Conservation (phyloP, 106 monocot species). For the Platanthera zijinensis region DNA sequence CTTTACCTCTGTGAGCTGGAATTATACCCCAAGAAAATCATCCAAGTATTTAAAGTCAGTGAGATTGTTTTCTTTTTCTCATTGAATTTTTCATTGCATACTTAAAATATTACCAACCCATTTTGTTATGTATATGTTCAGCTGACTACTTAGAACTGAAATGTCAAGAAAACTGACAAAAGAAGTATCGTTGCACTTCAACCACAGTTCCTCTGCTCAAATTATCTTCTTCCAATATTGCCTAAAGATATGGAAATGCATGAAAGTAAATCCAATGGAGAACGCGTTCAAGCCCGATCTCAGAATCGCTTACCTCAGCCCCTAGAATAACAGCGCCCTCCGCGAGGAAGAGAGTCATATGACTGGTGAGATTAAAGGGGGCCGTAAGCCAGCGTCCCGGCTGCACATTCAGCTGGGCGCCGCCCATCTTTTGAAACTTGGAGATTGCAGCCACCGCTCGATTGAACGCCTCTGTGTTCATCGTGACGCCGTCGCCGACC, state of each 20-base stretch:
- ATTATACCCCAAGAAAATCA: too few relatives aligned
- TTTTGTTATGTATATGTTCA: not conserved
- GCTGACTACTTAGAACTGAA: not conserved
- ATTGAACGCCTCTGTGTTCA: slow-evolving; percentile 58
- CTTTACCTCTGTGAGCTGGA: too few relatives aligned
- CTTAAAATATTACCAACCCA: too few relatives aligned
- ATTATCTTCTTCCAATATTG: not conserved
- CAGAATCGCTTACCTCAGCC: slow-evolving; percentile 22
- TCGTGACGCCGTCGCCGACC: slow-evolving; percentile 46
- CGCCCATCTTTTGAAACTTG: slow-evolving; percentile 25
- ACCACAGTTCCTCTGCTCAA: not conserved
- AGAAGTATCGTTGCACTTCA: not conserved
- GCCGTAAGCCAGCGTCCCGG: slow-evolving; percentile 52
- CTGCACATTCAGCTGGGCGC: slow-evolving; percentile 43
- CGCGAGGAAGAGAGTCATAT: slow-evolving; percentile 62
- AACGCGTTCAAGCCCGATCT: not conserved
- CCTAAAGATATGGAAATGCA: not conserved
- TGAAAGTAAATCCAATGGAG: not conserved
- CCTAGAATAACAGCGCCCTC: slow-evolving; percentile 50
- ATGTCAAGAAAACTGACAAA: not conserved
- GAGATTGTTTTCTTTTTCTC: not conserved
- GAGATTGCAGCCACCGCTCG: slow-evolving; percentile 39
- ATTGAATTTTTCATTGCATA: not conserved
- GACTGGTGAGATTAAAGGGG: slow-evolving; percentile 69
- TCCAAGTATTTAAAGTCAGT: too few relatives aligned